Evolutionary conservation across 2,329 filamentous ascomycete species (phyloP).

Genomic region (Beauveria asiatica): DNA sequence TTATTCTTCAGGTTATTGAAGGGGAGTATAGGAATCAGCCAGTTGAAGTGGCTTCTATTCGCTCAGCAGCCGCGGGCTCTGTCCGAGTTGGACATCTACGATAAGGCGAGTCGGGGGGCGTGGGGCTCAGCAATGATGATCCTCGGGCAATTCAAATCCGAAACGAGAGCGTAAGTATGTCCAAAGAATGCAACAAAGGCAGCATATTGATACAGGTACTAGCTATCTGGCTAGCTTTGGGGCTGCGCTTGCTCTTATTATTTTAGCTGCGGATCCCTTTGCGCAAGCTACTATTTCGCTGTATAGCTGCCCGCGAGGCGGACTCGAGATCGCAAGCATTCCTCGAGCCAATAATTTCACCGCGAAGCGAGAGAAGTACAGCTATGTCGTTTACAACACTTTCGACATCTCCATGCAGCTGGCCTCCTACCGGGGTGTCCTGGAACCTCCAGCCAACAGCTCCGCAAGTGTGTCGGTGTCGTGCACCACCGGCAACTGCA

Average conservation of each 20-base stretch:
- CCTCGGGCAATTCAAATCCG: neutral
- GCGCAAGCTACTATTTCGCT: slow-evolving; percentile 5
- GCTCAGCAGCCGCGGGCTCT: neutral
- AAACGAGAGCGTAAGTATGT: neutral
- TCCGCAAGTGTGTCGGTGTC: neutral
- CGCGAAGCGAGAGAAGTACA: neutral
- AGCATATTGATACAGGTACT: neutral
- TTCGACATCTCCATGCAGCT: neutral
- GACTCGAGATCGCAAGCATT: neutral
- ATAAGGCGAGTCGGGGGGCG: neutral
- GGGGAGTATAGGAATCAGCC: neutral
- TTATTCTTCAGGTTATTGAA: neutral
- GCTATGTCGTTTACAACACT: neutral
- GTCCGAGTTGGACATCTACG: neutral
- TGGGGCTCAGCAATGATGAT: slow-evolving; percentile 5
- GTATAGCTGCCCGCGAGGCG: neutral
- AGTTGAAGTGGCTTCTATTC: slow-evolving; percentile 4
- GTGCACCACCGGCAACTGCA: slow-evolving; percentile 2
- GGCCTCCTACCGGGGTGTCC: neutral
- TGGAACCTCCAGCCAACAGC: neutral
- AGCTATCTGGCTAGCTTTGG: slow-evolving; percentile 7
- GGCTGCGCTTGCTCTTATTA: neutral
- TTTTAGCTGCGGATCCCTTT: neutral
- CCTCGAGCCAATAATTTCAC: neutral
- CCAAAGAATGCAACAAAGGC: neutral